Evolutionary conservation across 2,329 filamentous ascomycete species (phyloP).

Genomic region (Chlorencoelia australis): DNA sequence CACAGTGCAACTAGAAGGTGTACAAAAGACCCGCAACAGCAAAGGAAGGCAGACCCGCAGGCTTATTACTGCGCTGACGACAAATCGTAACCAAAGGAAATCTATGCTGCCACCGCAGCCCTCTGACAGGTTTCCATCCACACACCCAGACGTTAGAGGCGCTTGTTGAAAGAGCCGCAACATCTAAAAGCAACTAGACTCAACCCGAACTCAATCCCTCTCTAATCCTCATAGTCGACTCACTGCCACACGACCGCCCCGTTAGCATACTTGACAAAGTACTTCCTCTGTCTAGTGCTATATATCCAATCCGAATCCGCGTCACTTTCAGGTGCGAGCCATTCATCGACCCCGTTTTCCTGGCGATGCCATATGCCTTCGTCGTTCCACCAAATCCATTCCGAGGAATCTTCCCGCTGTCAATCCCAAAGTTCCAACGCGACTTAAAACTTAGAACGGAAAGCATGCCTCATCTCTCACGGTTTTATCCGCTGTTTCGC

Average conservation of each 20-base stretch:
- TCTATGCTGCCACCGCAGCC: too few relatives aligned
- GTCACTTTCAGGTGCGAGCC: constrained; percentile 1
- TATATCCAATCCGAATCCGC: constrained; percentile 1
- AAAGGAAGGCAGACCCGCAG: background rate
- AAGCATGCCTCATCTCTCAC: constrained; percentile 1
- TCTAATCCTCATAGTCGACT: background rate
- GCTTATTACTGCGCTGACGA: background rate
- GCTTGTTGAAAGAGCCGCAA: background rate
- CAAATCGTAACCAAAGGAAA: background rate
- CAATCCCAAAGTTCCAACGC: constrained; percentile 2
- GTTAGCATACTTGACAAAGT: background rate
- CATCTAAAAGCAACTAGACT: background rate
- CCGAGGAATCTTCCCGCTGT: background rate
- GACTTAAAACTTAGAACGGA: constrained; percentile 1
- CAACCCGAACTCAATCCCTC: background rate
- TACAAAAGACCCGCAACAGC: constrained; percentile 1
- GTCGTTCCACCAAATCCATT: constrained; percentile 3
- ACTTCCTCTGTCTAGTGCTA: background rate
- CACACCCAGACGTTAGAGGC: too few relatives aligned
- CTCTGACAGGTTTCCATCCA: too few relatives aligned
- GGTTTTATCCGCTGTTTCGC: constrained; percentile 2
- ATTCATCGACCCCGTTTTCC: constrained; percentile 2
- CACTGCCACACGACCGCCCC: background rate
- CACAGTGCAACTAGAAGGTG: background rate
- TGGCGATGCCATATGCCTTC: constrained; percentile 3